phyloP scores from a whole-genome alignment of 2,329 filamentous ascomycete species.

The Verticillium dahliae region DNA sequence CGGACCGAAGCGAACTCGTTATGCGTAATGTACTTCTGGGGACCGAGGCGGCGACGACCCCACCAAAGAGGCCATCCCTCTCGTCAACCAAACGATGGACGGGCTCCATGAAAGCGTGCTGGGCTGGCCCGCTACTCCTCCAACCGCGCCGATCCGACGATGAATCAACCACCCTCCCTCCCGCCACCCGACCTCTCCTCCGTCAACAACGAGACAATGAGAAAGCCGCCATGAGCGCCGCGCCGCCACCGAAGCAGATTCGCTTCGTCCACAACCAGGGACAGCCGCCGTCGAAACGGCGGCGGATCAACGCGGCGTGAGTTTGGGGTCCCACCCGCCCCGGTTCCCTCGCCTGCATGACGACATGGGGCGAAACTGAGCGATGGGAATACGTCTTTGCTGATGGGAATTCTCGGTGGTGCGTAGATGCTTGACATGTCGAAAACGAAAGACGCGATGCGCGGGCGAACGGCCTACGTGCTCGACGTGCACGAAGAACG shows the following conservation, averaged over 20 bases:
- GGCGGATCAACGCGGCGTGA: constrained; percentile 73
- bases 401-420: neutral
- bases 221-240: constrained; percentile 26
- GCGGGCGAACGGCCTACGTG: constrained; percentile 67
- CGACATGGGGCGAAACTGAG: constrained; percentile 4
- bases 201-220: neutral
- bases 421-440: constrained; percentile 63
- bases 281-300: constrained; percentile 70
- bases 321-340: too few relatives aligned
- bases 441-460: constrained; percentile 70
- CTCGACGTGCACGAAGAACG: constrained; percentile 66
- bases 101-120: neutral
- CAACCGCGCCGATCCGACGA: neutral
- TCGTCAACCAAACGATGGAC: neutral
- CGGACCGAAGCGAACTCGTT: neutral
- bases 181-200: neutral
- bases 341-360: constrained; percentile 1
- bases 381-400: neutral
- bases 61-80: neutral
- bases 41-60: neutral
- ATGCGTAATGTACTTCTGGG: neutral
- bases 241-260: constrained; percentile 51
- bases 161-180: neutral
- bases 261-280: constrained; percentile 80
- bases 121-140: neutral